Evolutionary conservation across 164 flowering plant species (phyloP).

Genomic region (Echeveria elegans): DNA sequence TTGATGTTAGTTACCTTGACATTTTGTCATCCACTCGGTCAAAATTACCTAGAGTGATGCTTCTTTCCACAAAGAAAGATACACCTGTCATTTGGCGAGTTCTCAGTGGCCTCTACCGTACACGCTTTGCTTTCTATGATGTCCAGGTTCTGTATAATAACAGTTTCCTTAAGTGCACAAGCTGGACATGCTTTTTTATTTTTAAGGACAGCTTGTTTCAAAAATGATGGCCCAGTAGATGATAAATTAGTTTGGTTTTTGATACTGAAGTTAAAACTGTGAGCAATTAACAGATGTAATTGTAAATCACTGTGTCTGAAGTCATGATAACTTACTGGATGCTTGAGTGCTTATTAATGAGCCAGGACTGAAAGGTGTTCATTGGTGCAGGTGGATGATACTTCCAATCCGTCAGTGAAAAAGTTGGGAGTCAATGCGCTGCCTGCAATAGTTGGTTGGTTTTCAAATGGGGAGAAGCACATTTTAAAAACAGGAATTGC

Average conservation of each 20-base stretch:
- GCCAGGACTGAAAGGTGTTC: neutral
- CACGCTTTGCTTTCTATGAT: constrained; percentile 57
- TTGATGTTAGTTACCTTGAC: constrained; percentile 35
- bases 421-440: constrained; percentile 60
- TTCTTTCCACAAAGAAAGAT: constrained; percentile 79
- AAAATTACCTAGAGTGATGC: constrained; percentile 53
- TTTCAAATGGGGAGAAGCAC: constrained; percentile 85
- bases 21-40: constrained; percentile 20
- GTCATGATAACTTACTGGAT: too few species aligned
- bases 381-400: constrained; percentile 49
- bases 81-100: constrained; percentile 94
- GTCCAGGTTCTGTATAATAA: constrained; percentile 51
- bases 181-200: neutral
- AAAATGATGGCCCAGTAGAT: neutral
- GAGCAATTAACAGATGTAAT: neutral
- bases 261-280: neutral
- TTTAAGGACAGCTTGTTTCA: neutral
- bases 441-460: constrained; percentile 86
- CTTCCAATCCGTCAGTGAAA: constrained; percentile 48
- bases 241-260: neutral
- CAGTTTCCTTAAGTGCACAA: neutral
- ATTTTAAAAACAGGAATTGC: too few species aligned
- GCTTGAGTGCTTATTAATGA: too few species aligned
- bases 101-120: constrained; percentile 74
- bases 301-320: neutral